Conservation (phyloP, 163 green algal species). For the Chlorella variabilis region DNA sequence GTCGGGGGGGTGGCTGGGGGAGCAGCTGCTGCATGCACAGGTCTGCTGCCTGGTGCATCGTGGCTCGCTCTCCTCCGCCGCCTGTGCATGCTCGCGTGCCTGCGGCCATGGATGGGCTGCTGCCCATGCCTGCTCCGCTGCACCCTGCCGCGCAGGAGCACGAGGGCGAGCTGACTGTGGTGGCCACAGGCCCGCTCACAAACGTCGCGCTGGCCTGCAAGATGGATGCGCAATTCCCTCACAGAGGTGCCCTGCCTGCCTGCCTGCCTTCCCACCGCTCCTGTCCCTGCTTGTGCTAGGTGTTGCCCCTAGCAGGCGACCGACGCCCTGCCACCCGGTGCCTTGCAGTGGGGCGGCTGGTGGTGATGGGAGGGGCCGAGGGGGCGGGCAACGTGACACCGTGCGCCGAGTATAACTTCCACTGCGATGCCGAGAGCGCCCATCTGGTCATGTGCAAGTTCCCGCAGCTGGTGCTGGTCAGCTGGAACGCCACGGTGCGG, state of each 20-base stretch:
- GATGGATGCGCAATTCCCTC: background rate
- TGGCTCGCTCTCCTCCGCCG: too few species aligned
- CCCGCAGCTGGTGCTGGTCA: background rate
- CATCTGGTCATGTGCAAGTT: constrained; percentile 21
- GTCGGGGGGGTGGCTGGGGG: too few species aligned
- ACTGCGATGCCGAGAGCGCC: constrained; percentile 2
- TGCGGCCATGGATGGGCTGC: too few species aligned
- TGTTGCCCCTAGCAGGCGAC: too few species aligned
- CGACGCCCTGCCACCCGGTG: too few species aligned
- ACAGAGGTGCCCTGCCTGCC: background rate
- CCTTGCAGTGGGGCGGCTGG: constrained; percentile 19
- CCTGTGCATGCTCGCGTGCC: too few species aligned
- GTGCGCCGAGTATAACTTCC: constrained; percentile 20
- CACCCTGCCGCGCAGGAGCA: constrained; percentile 5
- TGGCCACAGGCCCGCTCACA: constrained; percentile 15
- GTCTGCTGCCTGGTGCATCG: background rate
- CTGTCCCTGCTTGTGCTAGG: background rate
- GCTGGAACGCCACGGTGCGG: constrained; percentile 17
- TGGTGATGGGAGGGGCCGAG: constrained; percentile 23
- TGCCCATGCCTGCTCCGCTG: too few species aligned
- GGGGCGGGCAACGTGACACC: constrained; percentile 15
- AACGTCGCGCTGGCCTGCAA: constrained; percentile 13
- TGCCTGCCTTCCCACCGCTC: background rate
- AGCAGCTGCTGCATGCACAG: too few species aligned
- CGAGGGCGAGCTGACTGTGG: constrained; percentile 13